Percentiles rank a stretch among this genome's conserved stretches.
These are phyloP conservation scores for Ceriops tagal DNA, from an alignment of 345 rosid species.

Conservation along the genomic window DNA sequence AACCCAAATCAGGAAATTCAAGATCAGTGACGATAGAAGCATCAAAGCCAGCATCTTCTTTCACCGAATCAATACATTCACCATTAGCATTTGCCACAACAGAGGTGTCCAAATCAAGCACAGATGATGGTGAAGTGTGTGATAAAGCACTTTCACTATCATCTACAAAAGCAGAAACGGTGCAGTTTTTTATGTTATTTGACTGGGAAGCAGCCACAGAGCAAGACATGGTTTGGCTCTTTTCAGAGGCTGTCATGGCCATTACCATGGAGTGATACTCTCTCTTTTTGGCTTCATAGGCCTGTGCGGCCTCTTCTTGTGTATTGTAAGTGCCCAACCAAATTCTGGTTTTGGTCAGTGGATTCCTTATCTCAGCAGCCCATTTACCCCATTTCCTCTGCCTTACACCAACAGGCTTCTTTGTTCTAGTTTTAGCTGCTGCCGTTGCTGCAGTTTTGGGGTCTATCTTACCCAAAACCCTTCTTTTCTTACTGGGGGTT, in stretches of 20 bases:
- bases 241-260: constrained; percentile 29
- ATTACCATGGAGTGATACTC: constrained; percentile 46
- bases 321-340: constrained; percentile 85
- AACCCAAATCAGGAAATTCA: constrained; percentile 43
- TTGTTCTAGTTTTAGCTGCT: neutral
- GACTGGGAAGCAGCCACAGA: constrained; percentile 9
- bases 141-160: constrained; percentile 50
- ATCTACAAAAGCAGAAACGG: constrained; percentile 24
- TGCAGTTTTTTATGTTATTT: constrained; percentile 11
- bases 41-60: constrained; percentile 18
- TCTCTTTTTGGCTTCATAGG: constrained; percentile 55
- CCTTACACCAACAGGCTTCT: constrained; percentile 61
- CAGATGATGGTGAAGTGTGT: constrained; percentile 49
- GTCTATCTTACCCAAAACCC: constrained; percentile 18
- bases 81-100: constrained; percentile 25
- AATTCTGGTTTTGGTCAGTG: constrained; percentile 44
- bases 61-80: constrained; percentile 9
- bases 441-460: neutral
- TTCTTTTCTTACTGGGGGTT: constrained; percentile 24
- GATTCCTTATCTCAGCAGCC: constrained; percentile 87
- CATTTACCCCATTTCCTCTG: constrained; percentile 86
- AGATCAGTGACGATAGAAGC: constrained; percentile 26
- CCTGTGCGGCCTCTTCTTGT: constrained; percentile 73
- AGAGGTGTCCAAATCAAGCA: constrained; percentile 49
- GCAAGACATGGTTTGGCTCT: constrained; percentile 18